Percentiles rank a stretch among this genome's conserved stretches.
Evolutionary conservation across 352 stramenopile species (phyloP).

Genomic region (Pythium sukuiense): DNA sequence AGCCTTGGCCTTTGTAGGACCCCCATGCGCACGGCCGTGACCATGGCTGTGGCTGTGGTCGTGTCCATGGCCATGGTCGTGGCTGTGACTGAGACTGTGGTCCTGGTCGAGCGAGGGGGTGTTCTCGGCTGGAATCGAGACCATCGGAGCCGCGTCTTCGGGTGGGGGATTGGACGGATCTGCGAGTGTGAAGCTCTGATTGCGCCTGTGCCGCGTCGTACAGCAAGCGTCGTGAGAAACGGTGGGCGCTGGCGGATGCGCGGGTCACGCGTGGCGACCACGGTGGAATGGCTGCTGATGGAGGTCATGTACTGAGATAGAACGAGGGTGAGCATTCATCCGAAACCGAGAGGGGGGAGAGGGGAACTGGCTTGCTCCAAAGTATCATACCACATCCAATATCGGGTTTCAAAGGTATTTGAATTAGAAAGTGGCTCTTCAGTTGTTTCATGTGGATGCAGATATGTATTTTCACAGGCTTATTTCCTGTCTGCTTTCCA

Average conservation of each 20-base stretch:
- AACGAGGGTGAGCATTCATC: background rate
- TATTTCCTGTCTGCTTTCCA: background rate
- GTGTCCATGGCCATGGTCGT: conserved; percentile 17
- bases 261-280: conserved; percentile 5
- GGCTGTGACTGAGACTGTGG: conserved; percentile 14
- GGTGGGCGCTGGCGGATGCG: background rate
- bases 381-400: background rate
- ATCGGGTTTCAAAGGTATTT: conserved; percentile 8
- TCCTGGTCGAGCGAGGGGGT: conserved; percentile 6
- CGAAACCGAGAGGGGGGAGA: background rate
- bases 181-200: conserved; percentile 5
- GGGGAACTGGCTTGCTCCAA: background rate
- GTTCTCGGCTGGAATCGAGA: conserved; percentile 17
- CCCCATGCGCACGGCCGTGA: background rate
- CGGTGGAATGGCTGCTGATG: background rate
- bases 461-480: too few species aligned
- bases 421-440: too few species aligned
- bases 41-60: too few species aligned
- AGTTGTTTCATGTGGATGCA: too few species aligned
- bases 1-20: background rate
- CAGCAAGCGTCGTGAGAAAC: background rate
- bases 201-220: background rate
- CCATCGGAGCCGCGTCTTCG: conserved; percentile 4
- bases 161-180: background rate
- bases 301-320: conserved; percentile 3